Conservation (phyloP, 345 rosid genomes). For the Reutealis trisperma region DNA sequence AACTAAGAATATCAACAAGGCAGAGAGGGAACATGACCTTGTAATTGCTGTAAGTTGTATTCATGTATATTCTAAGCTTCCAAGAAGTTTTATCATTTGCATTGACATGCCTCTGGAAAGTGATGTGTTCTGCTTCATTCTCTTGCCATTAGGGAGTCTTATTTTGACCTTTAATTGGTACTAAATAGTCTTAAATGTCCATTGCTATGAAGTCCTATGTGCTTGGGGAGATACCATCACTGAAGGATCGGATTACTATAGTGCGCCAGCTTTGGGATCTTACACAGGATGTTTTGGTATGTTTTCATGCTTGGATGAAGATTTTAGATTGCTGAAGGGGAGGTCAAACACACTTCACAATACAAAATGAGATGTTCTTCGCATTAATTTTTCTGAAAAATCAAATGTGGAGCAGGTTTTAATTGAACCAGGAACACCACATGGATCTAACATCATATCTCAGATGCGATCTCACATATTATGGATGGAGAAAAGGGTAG, state of each 20-base stretch:
- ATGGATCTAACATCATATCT: conserved; percentile 82
- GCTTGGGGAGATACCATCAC: conserved; percentile 94
- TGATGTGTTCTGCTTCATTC: conserved; percentile 6
- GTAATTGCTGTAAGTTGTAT: conserved; percentile 86
- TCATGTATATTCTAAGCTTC: conserved; percentile 1
- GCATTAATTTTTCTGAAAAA: not conserved
- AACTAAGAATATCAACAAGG: conserved; percentile 50
- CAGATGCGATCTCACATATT: conserved; percentile 95
- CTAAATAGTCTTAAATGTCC: conserved; percentile 19
- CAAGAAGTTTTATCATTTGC: conserved; percentile 10
- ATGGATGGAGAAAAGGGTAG: conserved; percentile 96
- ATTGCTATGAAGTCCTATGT: conserved; percentile 72
- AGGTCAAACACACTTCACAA: not conserved
- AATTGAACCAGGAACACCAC: conserved; percentile 95
- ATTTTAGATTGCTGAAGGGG: not conserved
- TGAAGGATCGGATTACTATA: conserved; percentile 75
- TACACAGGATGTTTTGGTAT: conserved; percentile 88
- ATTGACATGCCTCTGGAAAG: not conserved
- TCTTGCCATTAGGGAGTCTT: not conserved
- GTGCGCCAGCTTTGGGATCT: conserved; percentile 99
- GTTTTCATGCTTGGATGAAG: conserved; percentile 2
- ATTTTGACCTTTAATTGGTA: conserved; percentile 18
- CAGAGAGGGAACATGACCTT: conserved; percentile 84
- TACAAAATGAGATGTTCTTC: not conserved
- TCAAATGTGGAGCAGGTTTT: conserved; percentile 57